Conservation (phyloP, 179 eudicot genomes). For the Spinacia oleracea region DNA sequence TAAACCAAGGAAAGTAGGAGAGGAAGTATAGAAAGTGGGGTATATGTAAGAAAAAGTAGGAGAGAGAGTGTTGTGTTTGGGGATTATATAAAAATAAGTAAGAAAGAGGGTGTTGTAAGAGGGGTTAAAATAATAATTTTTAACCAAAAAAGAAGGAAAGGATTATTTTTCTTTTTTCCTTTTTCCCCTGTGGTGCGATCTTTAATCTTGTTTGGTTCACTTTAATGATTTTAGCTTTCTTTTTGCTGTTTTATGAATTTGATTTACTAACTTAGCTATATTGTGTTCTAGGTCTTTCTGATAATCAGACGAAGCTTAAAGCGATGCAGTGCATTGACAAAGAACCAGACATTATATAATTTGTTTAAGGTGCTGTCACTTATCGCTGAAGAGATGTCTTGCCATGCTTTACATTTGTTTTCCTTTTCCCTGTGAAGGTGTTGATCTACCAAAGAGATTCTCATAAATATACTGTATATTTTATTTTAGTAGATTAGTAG, state of each 20-base stretch:
- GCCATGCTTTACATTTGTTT: neutral
- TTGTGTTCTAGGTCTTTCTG: slow-evolving; percentile 67
- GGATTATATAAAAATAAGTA: no score
- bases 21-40: no score
- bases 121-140: no score
- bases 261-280: slow-evolving; percentile 14
- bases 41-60: no score
- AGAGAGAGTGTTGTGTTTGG: no score
- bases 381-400: slow-evolving; percentile 3
- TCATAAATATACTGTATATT: neutral
- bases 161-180: neutral
- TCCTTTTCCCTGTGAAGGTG: neutral
- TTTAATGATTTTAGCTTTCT: neutral
- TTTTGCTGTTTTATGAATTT: neutral
- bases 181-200: neutral
- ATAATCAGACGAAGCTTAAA: slow-evolving; percentile 93
- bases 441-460: neutral
- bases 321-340: slow-evolving; percentile 97
- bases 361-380: slow-evolving; percentile 65
- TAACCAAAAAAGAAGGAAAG: no score
- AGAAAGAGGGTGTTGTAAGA: no score
- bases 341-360: slow-evolving; percentile 84
- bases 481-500: neutral
- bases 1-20: no score
- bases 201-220: neutral